phyloP scores from a whole-genome alignment of 257 asterid genomes.

The Jacaranda mimosifolia region DNA sequence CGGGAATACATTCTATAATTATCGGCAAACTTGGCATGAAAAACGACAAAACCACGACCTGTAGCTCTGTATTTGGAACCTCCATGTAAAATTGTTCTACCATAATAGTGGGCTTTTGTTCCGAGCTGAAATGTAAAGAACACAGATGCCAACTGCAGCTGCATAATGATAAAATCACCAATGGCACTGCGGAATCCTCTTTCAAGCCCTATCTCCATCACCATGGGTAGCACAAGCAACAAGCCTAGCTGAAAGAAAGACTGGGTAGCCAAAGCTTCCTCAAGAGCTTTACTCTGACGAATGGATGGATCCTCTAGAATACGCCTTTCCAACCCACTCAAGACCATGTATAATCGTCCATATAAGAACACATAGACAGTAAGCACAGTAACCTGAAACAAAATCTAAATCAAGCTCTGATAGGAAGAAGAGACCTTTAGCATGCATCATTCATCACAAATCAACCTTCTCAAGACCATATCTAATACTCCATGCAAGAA shows the following conservation, averaged over 20 bases:
- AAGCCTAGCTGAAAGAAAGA: slow-evolving; percentile 90
- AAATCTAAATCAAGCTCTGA: slow-evolving; percentile 34
- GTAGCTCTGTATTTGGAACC: slow-evolving; percentile 96
- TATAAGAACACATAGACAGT: slow-evolving; percentile 84
- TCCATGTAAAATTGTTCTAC: slow-evolving; percentile 89
- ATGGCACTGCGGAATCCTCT: slow-evolving; percentile 93
- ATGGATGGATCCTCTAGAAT: slow-evolving; percentile 72
- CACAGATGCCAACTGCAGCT: slow-evolving; percentile 95
- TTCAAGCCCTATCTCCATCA: slow-evolving; percentile 96
- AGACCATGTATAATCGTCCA: slow-evolving; percentile 88
- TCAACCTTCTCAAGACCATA: neutral
- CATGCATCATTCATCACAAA: slow-evolving; percentile 5
- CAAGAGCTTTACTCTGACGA: slow-evolving; percentile 80
- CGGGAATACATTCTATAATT: slow-evolving; percentile 95
- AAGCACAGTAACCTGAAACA: slow-evolving; percentile 86
- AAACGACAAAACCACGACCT: slow-evolving; percentile 96
- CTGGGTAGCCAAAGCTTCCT: slow-evolving; percentile 89
- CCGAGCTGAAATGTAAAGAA: slow-evolving; percentile 99
- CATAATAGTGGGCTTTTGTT: slow-evolving; percentile 90
- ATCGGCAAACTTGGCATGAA: slow-evolving; percentile 91
- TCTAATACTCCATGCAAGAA: no score
- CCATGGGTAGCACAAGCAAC: slow-evolving; percentile 92
- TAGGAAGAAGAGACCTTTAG: slow-evolving; percentile 15
- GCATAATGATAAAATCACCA: slow-evolving; percentile 92
- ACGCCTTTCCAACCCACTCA: slow-evolving; percentile 90